phyloP scores from a whole-genome alignment of 768 basidiomycete genomes.

The Paxillus involutus region DNA sequence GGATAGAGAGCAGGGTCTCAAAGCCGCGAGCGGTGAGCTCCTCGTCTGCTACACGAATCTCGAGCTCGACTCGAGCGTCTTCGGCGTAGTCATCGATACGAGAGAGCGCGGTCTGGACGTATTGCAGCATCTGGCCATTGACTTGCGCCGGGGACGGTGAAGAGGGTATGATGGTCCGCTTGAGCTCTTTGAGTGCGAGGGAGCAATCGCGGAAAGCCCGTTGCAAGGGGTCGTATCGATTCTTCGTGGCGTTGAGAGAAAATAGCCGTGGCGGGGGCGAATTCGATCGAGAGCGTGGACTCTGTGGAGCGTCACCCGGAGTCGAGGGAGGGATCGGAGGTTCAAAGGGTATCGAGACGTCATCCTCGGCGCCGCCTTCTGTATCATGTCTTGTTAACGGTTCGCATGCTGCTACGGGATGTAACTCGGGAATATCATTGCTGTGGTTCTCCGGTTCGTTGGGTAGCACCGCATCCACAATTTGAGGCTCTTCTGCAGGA shows the following conservation, averaged over 20 bases:
- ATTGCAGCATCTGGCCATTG: slow-evolving; percentile 3
- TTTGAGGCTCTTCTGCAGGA: neutral
- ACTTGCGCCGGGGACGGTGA: neutral
- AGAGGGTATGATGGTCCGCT: slow-evolving; percentile 22
- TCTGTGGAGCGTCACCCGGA: neutral
- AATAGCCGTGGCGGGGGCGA: slow-evolving; percentile 39
- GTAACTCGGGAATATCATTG: neutral
- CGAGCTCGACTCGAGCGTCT: slow-evolving; percentile 79
- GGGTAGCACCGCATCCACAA: neutral
- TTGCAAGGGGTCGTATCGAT: slow-evolving; percentile 63
- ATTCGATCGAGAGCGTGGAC: neutral
- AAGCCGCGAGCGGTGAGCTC: slow-evolving; percentile 64
- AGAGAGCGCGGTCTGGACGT: slow-evolving; percentile 53
- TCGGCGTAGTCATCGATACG: slow-evolving; percentile 74
- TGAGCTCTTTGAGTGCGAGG: slow-evolving; percentile 60
- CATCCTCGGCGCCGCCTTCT: neutral
- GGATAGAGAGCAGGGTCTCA: slow-evolving; percentile 62
- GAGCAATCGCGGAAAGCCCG: slow-evolving; percentile 70
- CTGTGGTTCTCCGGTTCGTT: neutral
- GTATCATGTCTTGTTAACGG: neutral
- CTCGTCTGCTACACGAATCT: slow-evolving; percentile 77
- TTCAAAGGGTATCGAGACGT: neutral
- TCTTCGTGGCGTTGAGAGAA: slow-evolving; percentile 42
- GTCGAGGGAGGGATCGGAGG: neutral
- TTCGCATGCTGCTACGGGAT: neutral